A percentile compares a stretch with the other conserved stretches of the same genome.
Evolutionary conservation across 331 rosid genomes (phyloP).

Genomic region (Acacia concinna): DNA sequence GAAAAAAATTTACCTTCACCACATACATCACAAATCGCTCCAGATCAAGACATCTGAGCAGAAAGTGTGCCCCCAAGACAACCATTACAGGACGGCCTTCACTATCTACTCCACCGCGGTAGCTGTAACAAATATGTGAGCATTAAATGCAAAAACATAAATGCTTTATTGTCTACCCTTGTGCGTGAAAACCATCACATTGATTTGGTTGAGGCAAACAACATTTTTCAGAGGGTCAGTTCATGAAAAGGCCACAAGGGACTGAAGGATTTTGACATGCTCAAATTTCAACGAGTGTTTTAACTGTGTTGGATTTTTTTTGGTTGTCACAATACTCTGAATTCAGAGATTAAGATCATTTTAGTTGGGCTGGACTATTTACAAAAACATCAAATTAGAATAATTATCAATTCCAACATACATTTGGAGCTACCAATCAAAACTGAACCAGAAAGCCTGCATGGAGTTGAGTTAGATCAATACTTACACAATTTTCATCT

Average conservation of each 20-base stretch:
- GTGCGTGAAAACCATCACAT: neutral
- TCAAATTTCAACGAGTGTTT: neutral
- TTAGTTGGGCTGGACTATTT: neutral
- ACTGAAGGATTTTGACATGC: neutral
- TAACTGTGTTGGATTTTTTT: neutral
- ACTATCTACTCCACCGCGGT: slow-evolving; percentile 89
- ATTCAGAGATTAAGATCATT: neutral
- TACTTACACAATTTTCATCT: slow-evolving; percentile 89
- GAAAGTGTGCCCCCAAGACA: slow-evolving; percentile 92
- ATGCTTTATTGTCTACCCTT: neutral
- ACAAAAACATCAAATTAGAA: slow-evolving; percentile 24
- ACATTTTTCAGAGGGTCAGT: neutral
- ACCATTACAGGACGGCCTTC: slow-evolving; percentile 91
- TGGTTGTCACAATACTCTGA: neutral
- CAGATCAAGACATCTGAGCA: slow-evolving; percentile 83
- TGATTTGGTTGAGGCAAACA: slow-evolving; percentile 11
- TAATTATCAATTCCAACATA: neutral
- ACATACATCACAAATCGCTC: slow-evolving; percentile 77
- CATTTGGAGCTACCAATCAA: neutral
- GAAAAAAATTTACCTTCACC: slow-evolving; percentile 52
- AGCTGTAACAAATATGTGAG: slow-evolving; percentile 45
- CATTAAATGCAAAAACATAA: neutral
- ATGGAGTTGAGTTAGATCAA: slow-evolving; percentile 9
- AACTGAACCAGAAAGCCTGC: slow-evolving; percentile 11
- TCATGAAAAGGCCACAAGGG: slow-evolving; percentile 6